phyloP scores from a whole-genome alignment of 2,329 filamentous ascomycete genomes.

The Epicoccum nigrum region DNA sequence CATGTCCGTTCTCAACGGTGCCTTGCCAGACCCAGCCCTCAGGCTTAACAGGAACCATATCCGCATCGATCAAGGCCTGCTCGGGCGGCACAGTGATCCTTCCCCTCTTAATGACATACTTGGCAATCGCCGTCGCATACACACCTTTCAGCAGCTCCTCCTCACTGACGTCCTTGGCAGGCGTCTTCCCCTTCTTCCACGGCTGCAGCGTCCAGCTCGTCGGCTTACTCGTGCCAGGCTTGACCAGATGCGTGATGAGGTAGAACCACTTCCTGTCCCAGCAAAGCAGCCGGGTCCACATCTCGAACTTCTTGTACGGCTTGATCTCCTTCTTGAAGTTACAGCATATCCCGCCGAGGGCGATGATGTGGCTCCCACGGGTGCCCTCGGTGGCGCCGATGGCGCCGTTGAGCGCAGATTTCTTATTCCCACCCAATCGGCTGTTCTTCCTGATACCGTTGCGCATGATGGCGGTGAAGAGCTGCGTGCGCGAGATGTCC shows the following conservation, averaged over 20 bases:
- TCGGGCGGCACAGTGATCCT: slow-evolving; percentile 85
- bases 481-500: slow-evolving; percentile 80
- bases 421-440: slow-evolving; percentile 29
- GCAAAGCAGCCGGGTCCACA: slow-evolving; percentile 55
- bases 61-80: slow-evolving; percentile 71
- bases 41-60: slow-evolving; percentile 75
- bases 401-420: slow-evolving; percentile 23
- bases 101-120: slow-evolving; percentile 59
- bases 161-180: slow-evolving; percentile 28
- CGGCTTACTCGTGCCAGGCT: slow-evolving; percentile 52
- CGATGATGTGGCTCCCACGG: slow-evolving; percentile 45
- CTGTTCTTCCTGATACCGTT: slow-evolving; percentile 50
- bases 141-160: slow-evolving; percentile 51
- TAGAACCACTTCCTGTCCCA: slow-evolving; percentile 61
- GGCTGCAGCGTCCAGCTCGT: slow-evolving; percentile 53
- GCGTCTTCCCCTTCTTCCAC: slow-evolving; percentile 39
- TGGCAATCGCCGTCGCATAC: slow-evolving; percentile 57
- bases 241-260: slow-evolving; percentile 55
- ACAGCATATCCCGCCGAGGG: slow-evolving; percentile 55
- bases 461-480: slow-evolving; percentile 65
- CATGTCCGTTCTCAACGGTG: slow-evolving; percentile 17
- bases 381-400: slow-evolving; percentile 28
- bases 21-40: slow-evolving; percentile 55
- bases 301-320: slow-evolving; percentile 54
- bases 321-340: slow-evolving; percentile 56